phyloP scores from a whole-genome alignment of 2,329 filamentous ascomycete species.

The Aspergillus spinulosporus region DNA sequence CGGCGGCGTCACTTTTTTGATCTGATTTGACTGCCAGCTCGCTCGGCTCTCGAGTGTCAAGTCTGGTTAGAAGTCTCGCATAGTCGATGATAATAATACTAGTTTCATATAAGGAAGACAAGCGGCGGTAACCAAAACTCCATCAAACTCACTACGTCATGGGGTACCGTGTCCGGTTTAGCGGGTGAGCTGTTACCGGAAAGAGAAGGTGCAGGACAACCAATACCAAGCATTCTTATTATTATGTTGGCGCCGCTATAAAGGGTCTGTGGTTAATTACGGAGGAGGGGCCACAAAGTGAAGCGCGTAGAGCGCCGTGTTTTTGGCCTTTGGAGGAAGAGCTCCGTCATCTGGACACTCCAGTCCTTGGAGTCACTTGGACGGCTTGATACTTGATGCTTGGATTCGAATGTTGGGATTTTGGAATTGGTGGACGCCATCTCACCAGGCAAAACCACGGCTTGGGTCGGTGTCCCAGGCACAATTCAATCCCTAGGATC shows the following conservation, averaged over 20 bases:
- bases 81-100: neutral
- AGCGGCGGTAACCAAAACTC: neutral
- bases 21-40: too few relatives aligned
- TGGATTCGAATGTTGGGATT: neutral
- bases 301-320: slow-evolving; percentile 16
- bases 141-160: slow-evolving; percentile 16
- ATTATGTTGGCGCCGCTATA: slow-evolving; percentile 6
- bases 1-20: too few relatives aligned
- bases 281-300: neutral
- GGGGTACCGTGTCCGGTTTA: slow-evolving; percentile 13
- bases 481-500: neutral
- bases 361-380: neutral
- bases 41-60: too few relatives aligned
- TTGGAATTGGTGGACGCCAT: neutral
- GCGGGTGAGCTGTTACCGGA: neutral
- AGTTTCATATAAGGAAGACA: neutral
- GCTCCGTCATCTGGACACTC: neutral
- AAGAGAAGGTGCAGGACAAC: slow-evolving; percentile 12
- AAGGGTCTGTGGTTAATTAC: neutral
- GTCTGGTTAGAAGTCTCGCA: too few relatives aligned
- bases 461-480: neutral
- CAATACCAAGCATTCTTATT: slow-evolving; percentile 18
- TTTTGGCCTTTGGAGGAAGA: neutral
- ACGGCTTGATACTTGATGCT: neutral
- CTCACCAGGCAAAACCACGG: neutral